A percentile compares a stretch with the other conserved stretches of the same genome.
phyloP scores from a whole-genome alignment of 2,329 filamentous ascomycete genomes.

The Herpotrichia juniperi region DNA sequence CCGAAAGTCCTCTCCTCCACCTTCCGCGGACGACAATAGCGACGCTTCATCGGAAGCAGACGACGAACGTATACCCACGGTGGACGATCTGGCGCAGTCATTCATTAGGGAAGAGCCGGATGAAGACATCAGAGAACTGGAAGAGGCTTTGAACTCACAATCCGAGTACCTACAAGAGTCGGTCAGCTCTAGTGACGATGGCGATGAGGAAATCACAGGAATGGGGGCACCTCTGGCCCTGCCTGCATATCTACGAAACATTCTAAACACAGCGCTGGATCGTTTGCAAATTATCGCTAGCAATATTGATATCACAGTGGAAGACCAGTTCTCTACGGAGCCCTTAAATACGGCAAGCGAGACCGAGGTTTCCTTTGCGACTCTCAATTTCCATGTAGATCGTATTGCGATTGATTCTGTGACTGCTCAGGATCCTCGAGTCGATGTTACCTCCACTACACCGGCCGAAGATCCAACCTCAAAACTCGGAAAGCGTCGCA shows the following conservation, averaged over 20 bases:
- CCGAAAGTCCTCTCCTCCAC: conserved; percentile 15
- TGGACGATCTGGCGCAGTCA: conserved; percentile 75
- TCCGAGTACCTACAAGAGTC: conserved; percentile 68
- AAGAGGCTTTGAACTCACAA: conserved; percentile 70
- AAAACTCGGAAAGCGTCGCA: conserved; percentile 69
- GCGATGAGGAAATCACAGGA: conserved; percentile 69
- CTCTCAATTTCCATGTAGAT: conserved; percentile 69
- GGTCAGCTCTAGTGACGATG: conserved; percentile 64
- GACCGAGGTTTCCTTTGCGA: conserved; percentile 59
- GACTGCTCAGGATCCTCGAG: conserved; percentile 28
- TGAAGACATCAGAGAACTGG: conserved; percentile 69
- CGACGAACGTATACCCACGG: conserved; percentile 63
- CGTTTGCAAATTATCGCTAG: conserved; percentile 70
- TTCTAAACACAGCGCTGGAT: conserved; percentile 76
- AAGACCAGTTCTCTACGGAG: conserved; percentile 56
- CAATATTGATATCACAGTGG: conserved; percentile 69
- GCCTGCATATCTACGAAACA: conserved; percentile 72
- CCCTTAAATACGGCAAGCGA: conserved; percentile 59
- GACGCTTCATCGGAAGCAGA: conserved; percentile 35
- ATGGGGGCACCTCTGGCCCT: conserved; percentile 73
- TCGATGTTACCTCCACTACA: conserved; percentile 25
- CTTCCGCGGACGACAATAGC: conserved; percentile 11
- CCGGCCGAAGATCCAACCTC: conserved; percentile 36
- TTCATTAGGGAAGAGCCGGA: conserved; percentile 75
- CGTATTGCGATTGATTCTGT: conserved; percentile 71